Evolutionary conservation across 495 filamentous ascomycete genomes (phyloP).

Genomic region (Podospora bellae-mahoneyi): DNA sequence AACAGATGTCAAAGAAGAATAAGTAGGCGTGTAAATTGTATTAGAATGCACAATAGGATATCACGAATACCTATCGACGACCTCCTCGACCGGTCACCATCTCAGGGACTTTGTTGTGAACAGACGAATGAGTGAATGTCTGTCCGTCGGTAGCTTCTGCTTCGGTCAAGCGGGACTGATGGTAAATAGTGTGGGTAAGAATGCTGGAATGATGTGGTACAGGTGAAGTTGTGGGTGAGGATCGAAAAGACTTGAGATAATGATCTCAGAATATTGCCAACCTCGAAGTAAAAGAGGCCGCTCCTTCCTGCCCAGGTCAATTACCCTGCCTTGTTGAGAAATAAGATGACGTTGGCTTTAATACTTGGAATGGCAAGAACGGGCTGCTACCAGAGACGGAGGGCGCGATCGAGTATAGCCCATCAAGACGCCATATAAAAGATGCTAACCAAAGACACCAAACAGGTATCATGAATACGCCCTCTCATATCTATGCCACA

Average conservation of each 20-base stretch:
- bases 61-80: too few species aligned
- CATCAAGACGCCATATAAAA: not conserved
- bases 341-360: not conserved
- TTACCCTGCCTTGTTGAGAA: not conserved
- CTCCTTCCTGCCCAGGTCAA: not conserved
- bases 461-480: too few species aligned
- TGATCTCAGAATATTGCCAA: not conserved
- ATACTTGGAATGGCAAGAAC: not conserved
- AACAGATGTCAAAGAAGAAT: too few species aligned
- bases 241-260: not conserved
- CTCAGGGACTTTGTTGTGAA: too few species aligned
- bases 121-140: too few species aligned
- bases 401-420: not conserved
- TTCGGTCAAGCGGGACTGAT: too few species aligned
- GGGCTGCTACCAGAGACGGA: not conserved
- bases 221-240: not conserved
- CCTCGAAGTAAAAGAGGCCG: not conserved
- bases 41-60: too few species aligned
- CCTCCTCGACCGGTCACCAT: too few species aligned
- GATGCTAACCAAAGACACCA: too few species aligned
- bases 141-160: too few species aligned
- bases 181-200: not conserved
- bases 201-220: too few species aligned
- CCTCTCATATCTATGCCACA: not conserved
- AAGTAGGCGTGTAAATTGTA: too few species aligned